Evolutionary conservation across 768 basidiomycete species (phyloP).

Genomic region (Exidia glandulosa): DNA sequence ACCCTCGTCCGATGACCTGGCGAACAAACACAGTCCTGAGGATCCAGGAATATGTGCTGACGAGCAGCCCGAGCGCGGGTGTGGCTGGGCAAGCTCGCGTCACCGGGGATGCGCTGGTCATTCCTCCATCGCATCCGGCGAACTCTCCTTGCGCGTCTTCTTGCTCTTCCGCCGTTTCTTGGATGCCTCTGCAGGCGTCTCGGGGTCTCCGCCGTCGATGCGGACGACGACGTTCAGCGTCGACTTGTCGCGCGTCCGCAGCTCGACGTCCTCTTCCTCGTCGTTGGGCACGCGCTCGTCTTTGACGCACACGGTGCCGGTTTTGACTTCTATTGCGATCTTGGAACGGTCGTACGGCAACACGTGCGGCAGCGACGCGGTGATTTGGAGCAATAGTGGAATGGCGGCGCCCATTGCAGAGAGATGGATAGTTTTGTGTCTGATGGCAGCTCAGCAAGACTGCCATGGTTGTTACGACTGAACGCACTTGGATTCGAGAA

Average conservation of each 20-base stretch:
- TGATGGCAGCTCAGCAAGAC: constrained; percentile 14
- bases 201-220: constrained; percentile 45
- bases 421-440: constrained; percentile 63
- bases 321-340: constrained; percentile 48
- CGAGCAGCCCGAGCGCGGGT: too few relatives aligned
- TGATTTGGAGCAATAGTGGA: constrained; percentile 61
- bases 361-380: constrained; percentile 58
- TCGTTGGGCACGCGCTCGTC: constrained; percentile 74
- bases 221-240: constrained; percentile 47
- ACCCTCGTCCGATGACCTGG: too few relatives aligned
- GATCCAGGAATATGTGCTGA: too few relatives aligned
- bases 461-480: background rate
- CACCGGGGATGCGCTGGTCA: background rate
- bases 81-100: too few relatives aligned
- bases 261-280: constrained; percentile 53
- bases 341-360: constrained; percentile 58
- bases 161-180: background rate
- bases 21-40: too few relatives aligned
- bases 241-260: constrained; percentile 59
- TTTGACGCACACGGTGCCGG: constrained; percentile 60
- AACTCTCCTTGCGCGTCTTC: background rate
- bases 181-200: background rate
- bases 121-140: background rate
- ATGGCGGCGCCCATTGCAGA: constrained; percentile 87
- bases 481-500: constrained; percentile 61